These are phyloP conservation scores for Colletotrichum brevisporum DNA, from an alignment of 2,329 filamentous ascomycete genomes.

Conservation along the genomic window DNA sequence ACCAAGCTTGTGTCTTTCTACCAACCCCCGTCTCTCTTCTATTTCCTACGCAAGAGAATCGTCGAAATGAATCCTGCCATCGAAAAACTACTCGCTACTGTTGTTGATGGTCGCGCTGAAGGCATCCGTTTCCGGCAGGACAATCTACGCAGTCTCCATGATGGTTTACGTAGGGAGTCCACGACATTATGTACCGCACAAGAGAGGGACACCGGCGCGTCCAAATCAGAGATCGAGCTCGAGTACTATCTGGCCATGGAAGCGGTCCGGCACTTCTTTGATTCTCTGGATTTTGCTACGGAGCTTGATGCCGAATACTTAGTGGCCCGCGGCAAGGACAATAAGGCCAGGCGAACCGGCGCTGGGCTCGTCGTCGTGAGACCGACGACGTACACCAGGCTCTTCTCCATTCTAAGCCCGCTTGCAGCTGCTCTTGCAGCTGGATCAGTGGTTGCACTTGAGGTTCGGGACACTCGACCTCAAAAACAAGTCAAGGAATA, in stretches of 20 bases:
- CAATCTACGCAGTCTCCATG: constrained; percentile 60
- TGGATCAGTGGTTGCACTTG: constrained; percentile 48
- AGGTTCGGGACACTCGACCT: constrained; percentile 37
- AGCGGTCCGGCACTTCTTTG: constrained; percentile 55
- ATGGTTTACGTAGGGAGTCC: constrained; percentile 52
- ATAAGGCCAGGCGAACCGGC: constrained; percentile 26
- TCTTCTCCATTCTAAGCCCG: constrained; percentile 46
- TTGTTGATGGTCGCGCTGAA: constrained; percentile 59
- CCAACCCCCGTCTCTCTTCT: not conserved
- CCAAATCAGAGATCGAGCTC: constrained; percentile 46
- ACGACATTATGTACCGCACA: constrained; percentile 56
- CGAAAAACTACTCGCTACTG: constrained; percentile 53
- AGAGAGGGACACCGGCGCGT: constrained; percentile 51
- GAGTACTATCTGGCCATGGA: constrained; percentile 58
- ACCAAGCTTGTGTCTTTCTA: not conserved
- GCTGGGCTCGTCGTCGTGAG: constrained; percentile 46
- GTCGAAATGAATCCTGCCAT: constrained; percentile 25
- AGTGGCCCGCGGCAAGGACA: constrained; percentile 38
- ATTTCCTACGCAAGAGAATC: not conserved
- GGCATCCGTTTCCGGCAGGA: constrained; percentile 62
- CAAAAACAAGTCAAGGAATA: constrained; percentile 25
- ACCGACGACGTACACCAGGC: constrained; percentile 43
- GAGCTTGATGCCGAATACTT: constrained; percentile 44
- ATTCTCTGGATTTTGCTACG: constrained; percentile 50
- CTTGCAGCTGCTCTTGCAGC: constrained; percentile 47